phyloP scores from a whole-genome alignment of 345 rosid species.

The Corchorus olitorius region DNA sequence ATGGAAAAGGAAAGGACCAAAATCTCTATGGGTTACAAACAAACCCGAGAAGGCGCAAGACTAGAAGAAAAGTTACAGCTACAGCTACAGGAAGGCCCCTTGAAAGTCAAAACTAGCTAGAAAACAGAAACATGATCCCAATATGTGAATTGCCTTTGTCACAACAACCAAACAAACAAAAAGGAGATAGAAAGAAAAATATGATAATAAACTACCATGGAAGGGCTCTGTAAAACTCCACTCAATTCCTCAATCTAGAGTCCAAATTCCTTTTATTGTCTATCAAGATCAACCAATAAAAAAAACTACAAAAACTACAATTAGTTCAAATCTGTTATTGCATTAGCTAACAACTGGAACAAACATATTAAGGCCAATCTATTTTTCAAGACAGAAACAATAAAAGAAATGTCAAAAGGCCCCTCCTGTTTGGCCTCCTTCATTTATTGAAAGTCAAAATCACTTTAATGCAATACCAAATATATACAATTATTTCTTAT shows the following conservation, averaged over 20 bases:
- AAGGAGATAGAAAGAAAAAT: too few relatives aligned
- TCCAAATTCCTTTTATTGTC: background rate
- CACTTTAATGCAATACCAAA: background rate
- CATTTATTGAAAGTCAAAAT: background rate
- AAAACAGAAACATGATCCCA: background rate
- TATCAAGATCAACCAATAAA: background rate
- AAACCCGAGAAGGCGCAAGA: background rate
- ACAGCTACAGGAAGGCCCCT: background rate
- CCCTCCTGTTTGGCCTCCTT: background rate
- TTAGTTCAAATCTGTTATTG: background rate
- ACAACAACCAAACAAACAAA: too few relatives aligned
- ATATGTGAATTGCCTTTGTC: background rate
- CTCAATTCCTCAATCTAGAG: background rate
- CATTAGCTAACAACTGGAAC: background rate
- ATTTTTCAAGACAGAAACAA: background rate
- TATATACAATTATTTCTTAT: background rate
- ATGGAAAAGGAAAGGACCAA: background rate
- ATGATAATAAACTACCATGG: background rate
- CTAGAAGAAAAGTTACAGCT: background rate
- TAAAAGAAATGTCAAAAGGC: background rate
- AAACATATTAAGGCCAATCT: background rate
- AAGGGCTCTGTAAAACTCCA: background rate
- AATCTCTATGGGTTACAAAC: background rate
- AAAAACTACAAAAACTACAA: background rate
- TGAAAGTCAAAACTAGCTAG: background rate